Base-by-base conservation (phyloP, 2,329 filamentous ascomycete species). In the Penicillium sp. region DNA sequence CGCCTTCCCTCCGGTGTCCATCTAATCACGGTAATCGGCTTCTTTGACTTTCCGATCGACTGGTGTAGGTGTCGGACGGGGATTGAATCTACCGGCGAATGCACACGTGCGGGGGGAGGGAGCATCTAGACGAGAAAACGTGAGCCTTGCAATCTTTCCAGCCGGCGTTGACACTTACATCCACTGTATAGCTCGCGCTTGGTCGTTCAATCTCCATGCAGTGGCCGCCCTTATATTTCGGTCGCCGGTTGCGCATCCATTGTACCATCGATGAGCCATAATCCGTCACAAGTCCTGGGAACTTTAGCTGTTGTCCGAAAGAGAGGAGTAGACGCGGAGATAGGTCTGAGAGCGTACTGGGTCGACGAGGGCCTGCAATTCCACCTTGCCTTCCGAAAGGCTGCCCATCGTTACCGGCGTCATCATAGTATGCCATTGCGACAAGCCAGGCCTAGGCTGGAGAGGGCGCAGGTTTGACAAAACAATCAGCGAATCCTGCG, bases 21-120 rank as follows among this genome's bases (percentile, higher is more conserved):
- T 76, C 92, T 88, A 46, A 99, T 94, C 8, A 98, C 92, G 67
- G 97, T 98, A 73, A 99, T 91, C 1, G 95, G 95, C 70, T 98
- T 95, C 74, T 97, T 96, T 72, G 96, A 93, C 75, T 99, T 99
- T 81, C 98, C 98, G 7, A 98, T 86, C 0, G 95, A 98, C n/a
- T 95, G 96, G 75, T 99, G 95, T 46, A 99, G 85, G 75, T 97
- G 93, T 71, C 95, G 94, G n/a, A 92, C 91, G 13, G 95, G 94
- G 50, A 99, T 91, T 1, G 92, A 91, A 75, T 97, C 93, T 62
- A 90, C 92, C 21, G 93, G 88, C 65, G 86, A 89, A 66, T 88
- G 85, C 56, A 88, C 82, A 73, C 91, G 86, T 41, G 91, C 93
- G 48, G 90, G 83, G 1, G 95, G 94, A 3, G 94, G 93, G 26